Conservation (phyloP, 78 protist species). For the Trichosphaerium sp. region DNA sequence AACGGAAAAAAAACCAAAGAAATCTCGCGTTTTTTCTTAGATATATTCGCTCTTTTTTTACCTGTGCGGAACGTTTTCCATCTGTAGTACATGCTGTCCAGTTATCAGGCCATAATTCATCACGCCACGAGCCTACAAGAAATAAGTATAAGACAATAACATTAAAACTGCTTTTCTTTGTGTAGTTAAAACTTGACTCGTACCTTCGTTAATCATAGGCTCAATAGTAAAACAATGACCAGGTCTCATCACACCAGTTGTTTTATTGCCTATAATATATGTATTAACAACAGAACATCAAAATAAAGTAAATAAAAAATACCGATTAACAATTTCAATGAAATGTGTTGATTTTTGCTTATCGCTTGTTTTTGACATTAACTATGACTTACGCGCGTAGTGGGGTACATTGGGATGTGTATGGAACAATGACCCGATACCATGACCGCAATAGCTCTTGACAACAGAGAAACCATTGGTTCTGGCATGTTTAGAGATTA, state of each 20-base stretch:
- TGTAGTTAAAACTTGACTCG: background rate
- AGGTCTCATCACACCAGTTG: constrained; percentile 76
- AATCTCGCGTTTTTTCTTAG: no score
- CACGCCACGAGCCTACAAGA: constrained; percentile 26
- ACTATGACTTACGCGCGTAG: constrained; percentile 27
- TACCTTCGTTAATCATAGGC: constrained; percentile 86
- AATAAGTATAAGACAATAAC: background rate
- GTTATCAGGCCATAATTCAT: constrained; percentile 78
- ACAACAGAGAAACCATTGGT: constrained; percentile 44
- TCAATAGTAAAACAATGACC: constrained; percentile 94
- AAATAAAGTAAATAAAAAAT: background rate
- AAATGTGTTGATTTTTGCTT: background rate
- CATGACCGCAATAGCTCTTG: constrained; percentile 88
- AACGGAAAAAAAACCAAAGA: no score
- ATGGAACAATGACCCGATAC: constrained; percentile 81
- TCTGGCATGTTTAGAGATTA: constrained; percentile 62
- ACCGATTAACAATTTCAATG: background rate
- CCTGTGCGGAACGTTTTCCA: constrained; percentile 91
- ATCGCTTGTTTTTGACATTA: background rate
- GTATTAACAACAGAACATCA: background rate
- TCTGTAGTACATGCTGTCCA: constrained; percentile 90
- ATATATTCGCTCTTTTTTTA: no score
- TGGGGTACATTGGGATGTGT: constrained; percentile 79
- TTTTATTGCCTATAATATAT: constrained; percentile 32
- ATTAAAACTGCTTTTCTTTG: constrained; percentile 11